Evolutionary conservation across 441 rosid species (phyloP).

Genomic region (Eruca vesicaria): DNA sequence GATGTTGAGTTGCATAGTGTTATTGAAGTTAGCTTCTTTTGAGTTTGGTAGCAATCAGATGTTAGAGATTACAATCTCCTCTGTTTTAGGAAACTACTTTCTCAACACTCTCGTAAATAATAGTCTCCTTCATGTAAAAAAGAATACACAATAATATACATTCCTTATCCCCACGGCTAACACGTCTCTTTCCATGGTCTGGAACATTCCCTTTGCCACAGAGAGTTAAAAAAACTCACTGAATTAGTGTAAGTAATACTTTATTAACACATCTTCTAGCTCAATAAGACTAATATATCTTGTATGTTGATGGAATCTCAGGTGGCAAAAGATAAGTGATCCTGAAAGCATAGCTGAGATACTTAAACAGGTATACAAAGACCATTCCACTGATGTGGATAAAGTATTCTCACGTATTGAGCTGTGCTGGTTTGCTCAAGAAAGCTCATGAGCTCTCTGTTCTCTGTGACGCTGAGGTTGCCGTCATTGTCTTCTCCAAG

Average conservation of each 20-base stretch:
- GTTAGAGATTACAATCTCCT: too few relatives aligned
- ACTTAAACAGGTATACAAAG: constrained; percentile 85
- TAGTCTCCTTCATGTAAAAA: too few relatives aligned
- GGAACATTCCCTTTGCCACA: too few relatives aligned
- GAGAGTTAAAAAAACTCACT: constrained; percentile 65
- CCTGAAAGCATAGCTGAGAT: constrained; percentile 76
- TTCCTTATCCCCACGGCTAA: constrained; percentile 95
- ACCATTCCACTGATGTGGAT: constrained; percentile 81
- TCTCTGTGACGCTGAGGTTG: too few relatives aligned
- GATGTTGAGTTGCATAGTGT: not conserved
- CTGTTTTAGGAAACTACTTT: not conserved
- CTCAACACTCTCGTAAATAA: too few relatives aligned
- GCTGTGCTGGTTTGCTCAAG: too few relatives aligned
- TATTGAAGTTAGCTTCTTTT: not conserved
- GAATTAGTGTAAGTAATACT: constrained; percentile 59
- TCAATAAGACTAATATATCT: not conserved
- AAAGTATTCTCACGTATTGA: constrained; percentile 63
- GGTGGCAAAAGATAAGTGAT: constrained; percentile 93
- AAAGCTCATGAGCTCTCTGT: too few relatives aligned
- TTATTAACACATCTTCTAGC: not conserved
- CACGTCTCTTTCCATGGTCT: too few relatives aligned
- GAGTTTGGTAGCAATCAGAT: not conserved
- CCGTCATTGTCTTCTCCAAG: too few relatives aligned
- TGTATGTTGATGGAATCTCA: constrained; percentile 12
- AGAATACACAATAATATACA: too few relatives aligned